Conservation (phyloP, 2,329 filamentous ascomycete species). For the Penicillium sp. region DNA sequence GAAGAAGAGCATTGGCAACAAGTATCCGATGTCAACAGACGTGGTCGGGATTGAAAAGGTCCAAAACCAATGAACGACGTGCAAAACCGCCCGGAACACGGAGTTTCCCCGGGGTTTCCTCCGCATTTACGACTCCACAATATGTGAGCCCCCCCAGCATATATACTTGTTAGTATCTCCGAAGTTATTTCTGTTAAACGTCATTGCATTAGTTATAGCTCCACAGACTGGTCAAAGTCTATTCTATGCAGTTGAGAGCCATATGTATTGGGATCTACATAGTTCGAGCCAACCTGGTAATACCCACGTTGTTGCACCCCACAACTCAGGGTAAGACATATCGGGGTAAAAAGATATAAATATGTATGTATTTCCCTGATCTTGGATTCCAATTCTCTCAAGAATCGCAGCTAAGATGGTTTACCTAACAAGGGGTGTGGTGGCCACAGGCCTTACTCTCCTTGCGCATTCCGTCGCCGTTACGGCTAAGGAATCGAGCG, state of each 20-base stretch:
- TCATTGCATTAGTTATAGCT: not conserved
- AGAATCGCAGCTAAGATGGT: not conserved
- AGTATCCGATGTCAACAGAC: not conserved
- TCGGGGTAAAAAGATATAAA: not conserved
- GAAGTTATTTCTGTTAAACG: not conserved
- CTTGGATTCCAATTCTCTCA: not conserved
- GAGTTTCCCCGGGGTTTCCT: constrained; percentile 4
- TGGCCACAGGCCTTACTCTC: not conserved
- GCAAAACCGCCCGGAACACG: constrained; percentile 4
- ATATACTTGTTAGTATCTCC: not conserved
- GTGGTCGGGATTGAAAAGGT: not conserved
- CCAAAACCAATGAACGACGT: not conserved
- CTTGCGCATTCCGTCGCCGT: not conserved
- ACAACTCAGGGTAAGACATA: not conserved
- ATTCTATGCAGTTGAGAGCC: too few relatives aligned
- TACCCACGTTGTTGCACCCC: not conserved
- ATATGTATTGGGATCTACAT: not conserved
- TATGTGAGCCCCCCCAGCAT: not conserved
- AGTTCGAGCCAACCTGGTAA: not conserved
- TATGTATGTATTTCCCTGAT: not conserved
- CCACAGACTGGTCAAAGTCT: not conserved
- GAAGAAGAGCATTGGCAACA: not conserved
- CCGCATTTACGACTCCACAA: constrained; percentile 4
- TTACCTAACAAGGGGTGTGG: not conserved
- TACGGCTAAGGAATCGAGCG: not conserved